Percentiles rank a stretch among this genome's conserved stretches.
Evolutionary conservation across 805 yeast genomes (phyloP).

Genomic region (Debaryomyces tyrocola): DNA sequence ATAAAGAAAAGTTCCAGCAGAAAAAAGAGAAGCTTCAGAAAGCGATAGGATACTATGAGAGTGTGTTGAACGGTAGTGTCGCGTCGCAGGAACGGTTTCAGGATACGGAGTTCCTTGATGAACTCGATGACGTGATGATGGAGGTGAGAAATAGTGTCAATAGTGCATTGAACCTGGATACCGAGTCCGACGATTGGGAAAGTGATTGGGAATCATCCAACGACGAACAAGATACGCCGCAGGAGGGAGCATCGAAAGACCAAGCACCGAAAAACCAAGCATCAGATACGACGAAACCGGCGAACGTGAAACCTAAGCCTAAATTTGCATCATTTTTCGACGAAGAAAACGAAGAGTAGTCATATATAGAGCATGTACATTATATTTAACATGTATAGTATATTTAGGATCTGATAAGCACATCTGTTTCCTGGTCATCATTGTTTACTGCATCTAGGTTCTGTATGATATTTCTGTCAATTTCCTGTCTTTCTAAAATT

Average conservation of each 20-base stretch:
- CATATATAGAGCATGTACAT: no score
- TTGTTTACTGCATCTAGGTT: slow-evolving; percentile 16
- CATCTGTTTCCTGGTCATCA: background rate
- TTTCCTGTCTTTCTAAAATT: slow-evolving; percentile 24
- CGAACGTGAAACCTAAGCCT: background rate
- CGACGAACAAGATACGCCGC: background rate
- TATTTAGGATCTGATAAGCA: background rate
- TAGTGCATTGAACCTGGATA: slow-evolving; percentile 1
- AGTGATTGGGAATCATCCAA: background rate
- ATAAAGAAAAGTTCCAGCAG: background rate
- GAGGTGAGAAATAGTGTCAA: slow-evolving; percentile 3
- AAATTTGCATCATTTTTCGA: slow-evolving; percentile 6
- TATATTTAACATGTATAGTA: no score
- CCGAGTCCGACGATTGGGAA: background rate
- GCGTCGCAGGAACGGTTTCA: background rate
- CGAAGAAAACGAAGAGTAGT: background rate
- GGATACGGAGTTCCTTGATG: slow-evolving; percentile 2
- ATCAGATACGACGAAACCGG: no score
- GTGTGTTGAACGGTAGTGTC: slow-evolving; percentile 1
- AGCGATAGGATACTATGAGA: slow-evolving; percentile 6
- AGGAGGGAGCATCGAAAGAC: background rate
- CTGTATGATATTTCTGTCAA: slow-evolving; percentile 30
- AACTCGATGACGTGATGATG: slow-evolving; percentile 3
- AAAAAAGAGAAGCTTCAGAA: slow-evolving; percentile 4
- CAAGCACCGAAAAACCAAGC: background rate